phyloP scores from a whole-genome alignment of 805 yeast genomes.

The Yamadazyma endophytica region DNA sequence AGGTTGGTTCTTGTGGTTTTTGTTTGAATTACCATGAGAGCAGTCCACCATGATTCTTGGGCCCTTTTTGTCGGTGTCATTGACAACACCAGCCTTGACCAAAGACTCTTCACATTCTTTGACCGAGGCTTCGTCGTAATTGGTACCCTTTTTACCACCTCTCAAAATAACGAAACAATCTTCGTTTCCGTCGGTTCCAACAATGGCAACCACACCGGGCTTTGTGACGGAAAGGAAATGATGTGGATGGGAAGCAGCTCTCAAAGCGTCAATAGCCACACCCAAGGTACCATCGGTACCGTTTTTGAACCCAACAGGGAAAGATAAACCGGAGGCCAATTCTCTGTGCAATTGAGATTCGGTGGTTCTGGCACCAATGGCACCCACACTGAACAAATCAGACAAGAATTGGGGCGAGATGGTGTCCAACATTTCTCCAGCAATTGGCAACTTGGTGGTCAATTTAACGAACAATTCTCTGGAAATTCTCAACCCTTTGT shows the following conservation, averaged over 20 bases:
- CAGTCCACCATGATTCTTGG: conserved; percentile 88
- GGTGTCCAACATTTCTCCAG: conserved; percentile 96
- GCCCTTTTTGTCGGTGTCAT: conserved; percentile 34
- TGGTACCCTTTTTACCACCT: conserved; percentile 94
- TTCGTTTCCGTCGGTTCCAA: conserved; percentile 89
- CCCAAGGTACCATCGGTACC: conserved; percentile 96
- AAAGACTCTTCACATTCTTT: conserved; percentile 60
- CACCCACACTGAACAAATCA: conserved; percentile 93
- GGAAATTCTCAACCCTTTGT: conserved; percentile 87
- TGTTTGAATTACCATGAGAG: conserved; percentile 95
- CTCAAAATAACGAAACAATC: conserved; percentile 89
- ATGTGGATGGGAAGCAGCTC: conserved; percentile 89
- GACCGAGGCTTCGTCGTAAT: conserved; percentile 76
- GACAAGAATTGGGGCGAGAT: conserved; percentile 94
- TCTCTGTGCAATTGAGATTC: conserved; percentile 98
- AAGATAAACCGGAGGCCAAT: conserved; percentile 91
- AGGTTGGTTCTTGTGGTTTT: conserved; percentile 94
- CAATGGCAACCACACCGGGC: conserved; percentile 94
- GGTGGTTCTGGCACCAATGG: conserved; percentile 98
- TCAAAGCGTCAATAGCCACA: conserved; percentile 91
- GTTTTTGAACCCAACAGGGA: conserved; percentile 98
- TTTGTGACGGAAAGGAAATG: conserved; percentile 94
- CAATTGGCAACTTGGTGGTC: conserved; percentile 85
- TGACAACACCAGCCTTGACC: conserved; percentile 27
- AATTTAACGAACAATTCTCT: conserved; percentile 81